A percentile compares a stretch with the other conserved stretches of the same genome.
These are phyloP conservation scores for Aspergillus taichungensis DNA, from an alignment of 495 filamentous ascomycete species.

Conservation along the genomic window DNA sequence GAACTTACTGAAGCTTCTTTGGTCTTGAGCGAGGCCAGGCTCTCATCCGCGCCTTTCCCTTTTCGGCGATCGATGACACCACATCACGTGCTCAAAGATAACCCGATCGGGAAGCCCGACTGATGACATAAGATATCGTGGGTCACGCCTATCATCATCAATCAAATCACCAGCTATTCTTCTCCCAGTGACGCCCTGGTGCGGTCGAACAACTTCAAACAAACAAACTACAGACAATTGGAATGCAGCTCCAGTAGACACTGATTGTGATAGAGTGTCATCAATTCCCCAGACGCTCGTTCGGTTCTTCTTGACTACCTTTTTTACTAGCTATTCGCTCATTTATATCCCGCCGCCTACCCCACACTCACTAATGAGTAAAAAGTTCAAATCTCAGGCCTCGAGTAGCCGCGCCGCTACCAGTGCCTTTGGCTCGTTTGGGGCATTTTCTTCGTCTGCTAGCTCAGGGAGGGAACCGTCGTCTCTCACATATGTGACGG, in stretches of 20 bases:
- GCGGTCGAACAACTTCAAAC: too few relatives aligned
- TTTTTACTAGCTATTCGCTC: conserved; percentile 4
- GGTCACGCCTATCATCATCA: too few relatives aligned
- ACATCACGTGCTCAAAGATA: conserved; percentile 27
- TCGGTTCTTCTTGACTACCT: neutral
- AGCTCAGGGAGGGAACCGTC: conserved; percentile 42
- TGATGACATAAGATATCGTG: too few relatives aligned
- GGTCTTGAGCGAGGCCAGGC: too few relatives aligned
- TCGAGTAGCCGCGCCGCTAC: conserved; percentile 60
- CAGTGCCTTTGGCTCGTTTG: conserved; percentile 39
- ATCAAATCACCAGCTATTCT: too few relatives aligned
- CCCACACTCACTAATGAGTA: conserved; percentile 50
- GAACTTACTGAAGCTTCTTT: conserved; percentile 7
- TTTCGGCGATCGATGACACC: conserved; percentile 33
- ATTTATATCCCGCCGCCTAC: conserved; percentile 25
- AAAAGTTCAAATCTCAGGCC: conserved; percentile 62
- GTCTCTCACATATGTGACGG: conserved; percentile 70
- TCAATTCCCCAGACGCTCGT: neutral
- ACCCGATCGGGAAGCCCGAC: conserved; percentile 23
- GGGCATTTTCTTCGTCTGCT: conserved; percentile 39
- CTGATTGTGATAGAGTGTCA: too few relatives aligned
- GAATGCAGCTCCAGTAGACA: too few relatives aligned
- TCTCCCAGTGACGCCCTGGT: too few relatives aligned
- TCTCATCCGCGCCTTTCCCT: conserved; percentile 16
- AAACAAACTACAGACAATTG: too few relatives aligned